These are phyloP conservation scores for Nyssa sinensis DNA, from an alignment of 148 eudicot genomes.

Conservation along the genomic window DNA sequence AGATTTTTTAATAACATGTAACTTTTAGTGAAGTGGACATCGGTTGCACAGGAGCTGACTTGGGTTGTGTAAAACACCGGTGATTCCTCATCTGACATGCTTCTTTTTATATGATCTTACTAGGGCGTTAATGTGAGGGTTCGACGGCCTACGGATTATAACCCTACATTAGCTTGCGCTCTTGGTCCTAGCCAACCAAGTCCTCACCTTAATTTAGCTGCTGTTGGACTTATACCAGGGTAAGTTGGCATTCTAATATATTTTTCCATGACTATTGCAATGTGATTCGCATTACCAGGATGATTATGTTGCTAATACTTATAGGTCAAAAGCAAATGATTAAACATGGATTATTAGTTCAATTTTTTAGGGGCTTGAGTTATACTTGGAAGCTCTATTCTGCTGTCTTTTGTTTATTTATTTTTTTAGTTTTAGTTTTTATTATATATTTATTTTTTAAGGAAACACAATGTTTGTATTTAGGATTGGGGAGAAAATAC, in stretches of 20 bases:
- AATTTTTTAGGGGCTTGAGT: neutral
- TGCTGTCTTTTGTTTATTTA: neutral
- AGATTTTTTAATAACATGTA: neutral
- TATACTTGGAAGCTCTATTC: neutral
- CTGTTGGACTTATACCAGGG: slow-evolving; percentile 87
- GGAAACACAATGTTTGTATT: too few species aligned
- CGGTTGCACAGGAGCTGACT: neutral
- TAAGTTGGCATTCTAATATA: slow-evolving; percentile 27
- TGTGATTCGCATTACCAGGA: neutral
- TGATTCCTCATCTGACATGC: neutral
- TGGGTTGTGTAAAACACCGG: neutral
- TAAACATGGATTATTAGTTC: neutral
- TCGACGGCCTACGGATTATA: slow-evolving; percentile 89
- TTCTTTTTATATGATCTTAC: slow-evolving; percentile 16
- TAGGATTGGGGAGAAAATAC: neutral
- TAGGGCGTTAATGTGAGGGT: slow-evolving; percentile 90
- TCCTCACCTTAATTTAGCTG: slow-evolving; percentile 79
- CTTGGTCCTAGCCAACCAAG: slow-evolving; percentile 91
- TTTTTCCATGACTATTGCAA: neutral
- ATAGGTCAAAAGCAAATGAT: neutral
- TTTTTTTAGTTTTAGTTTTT: neutral
- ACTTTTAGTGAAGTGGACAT: neutral
- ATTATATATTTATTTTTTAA: too few species aligned
- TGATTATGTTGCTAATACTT: neutral
- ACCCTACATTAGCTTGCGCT: slow-evolving; percentile 79